Evolutionary conservation across 176 grass and related monocot species (phyloP), one percentile per base, ranked within the genome.

Genomic region (Ananas comosus): DNA sequence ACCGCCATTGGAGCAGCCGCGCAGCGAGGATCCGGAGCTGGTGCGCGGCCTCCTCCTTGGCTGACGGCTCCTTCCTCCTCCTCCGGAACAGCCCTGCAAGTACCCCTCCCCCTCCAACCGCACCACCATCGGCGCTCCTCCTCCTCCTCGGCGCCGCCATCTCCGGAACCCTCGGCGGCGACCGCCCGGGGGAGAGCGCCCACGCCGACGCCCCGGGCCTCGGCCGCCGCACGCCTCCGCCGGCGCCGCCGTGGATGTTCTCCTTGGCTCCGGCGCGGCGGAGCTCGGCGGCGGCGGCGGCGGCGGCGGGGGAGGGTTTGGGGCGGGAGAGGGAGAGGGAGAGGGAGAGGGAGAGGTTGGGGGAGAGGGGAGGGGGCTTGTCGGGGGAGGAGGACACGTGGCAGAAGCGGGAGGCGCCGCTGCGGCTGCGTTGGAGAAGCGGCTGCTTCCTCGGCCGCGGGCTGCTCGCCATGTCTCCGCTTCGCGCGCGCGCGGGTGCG

Each of bases 1-100:
- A 93, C 25, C 94, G 72, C 94, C 94, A 99, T 66, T 99, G 87
- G 7, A 81, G 70, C 66, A 99, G 74, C 18, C 87, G 83, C 77
- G 71, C 70, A n/a, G 68, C 16, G 12, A 90, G 68, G 70, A 93
- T 59, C 70, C 89, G 70, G 11, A 68, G 73, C 14, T 13, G 75
- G 83, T 99, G 87, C 66, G 69, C 82, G 14, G 71, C 70, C 74
- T 87, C 88, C 83, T 93, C 89, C 73, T 77, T 79, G 28, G 52
- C 74, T 3, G 70, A 51, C 56, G 79, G 79, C 57, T 80, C 79
- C 79, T 76, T 81, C 91, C 65, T 85, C 7, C 76, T 79, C 29
- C 57, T 66, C 13, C 74, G 69, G 51, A 83, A 61, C 58, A 88
- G 76, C 80, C 76, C 80, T 51, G 79, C n/a, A 16, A 80, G 70